Percentiles rank a stretch among this genome's conserved stretches.
Conservation (phyloP, 805 yeast species). For the Sungouiozyma ichnusensis region DNA sequence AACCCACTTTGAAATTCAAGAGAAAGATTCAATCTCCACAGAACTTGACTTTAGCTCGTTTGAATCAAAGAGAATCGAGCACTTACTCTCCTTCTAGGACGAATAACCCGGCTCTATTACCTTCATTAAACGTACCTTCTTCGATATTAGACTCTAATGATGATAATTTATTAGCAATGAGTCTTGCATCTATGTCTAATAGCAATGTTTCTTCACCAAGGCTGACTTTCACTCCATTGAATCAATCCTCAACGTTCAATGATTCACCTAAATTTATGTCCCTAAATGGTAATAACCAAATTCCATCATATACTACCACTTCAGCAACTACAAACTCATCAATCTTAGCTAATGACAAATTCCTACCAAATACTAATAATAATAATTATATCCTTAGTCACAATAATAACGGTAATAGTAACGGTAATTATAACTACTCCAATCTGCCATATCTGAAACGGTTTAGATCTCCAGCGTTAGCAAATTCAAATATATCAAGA, state of each 20-base stretch:
- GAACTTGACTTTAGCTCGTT: not conserved
- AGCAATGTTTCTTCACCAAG: conserved; percentile 24
- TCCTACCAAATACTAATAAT: conserved; percentile 1
- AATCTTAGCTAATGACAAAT: not conserved
- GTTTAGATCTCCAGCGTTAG: conserved; percentile 22
- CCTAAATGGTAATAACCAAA: conserved; percentile 6
- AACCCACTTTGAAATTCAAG: conserved; percentile 21
- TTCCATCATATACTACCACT: not conserved
- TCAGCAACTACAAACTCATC: conserved; percentile 1
- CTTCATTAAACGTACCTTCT: conserved; percentile 1
- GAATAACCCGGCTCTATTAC: conserved; percentile 1
- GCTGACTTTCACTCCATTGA: conserved; percentile 16
- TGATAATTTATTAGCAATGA: conserved; percentile 20
- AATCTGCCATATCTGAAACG: conserved; percentile 9
- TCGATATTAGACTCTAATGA: conserved; percentile 20
- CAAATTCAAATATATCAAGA: conserved; percentile 24
- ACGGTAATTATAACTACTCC: conserved; percentile 6
- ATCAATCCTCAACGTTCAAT: not conserved
- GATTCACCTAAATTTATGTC: conserved; percentile 5
- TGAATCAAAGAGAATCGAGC: not conserved
- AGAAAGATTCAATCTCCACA: conserved; percentile 8
- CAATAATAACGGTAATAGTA: not conserved
- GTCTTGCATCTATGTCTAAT: conserved; percentile 20
- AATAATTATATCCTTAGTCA: not conserved
- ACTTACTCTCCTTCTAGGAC: not conserved